These are phyloP conservation scores for Huntiella omanensis DNA, from an alignment of 2,329 filamentous ascomycete species.

Conservation along the genomic window DNA sequence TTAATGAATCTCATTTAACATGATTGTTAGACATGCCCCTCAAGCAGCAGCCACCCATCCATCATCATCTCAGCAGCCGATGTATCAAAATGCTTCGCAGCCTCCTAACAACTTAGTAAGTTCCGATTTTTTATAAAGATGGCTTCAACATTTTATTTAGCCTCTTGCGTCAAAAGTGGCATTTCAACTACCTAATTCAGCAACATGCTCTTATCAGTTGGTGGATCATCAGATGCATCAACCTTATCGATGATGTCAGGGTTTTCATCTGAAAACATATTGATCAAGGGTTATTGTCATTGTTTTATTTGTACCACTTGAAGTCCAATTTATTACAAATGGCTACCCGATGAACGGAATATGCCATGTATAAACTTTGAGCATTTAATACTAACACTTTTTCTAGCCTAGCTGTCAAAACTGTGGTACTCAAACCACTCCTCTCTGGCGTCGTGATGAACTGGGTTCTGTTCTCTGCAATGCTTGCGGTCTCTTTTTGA, in stretches of 20 bases:
- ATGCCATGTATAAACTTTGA: background rate
- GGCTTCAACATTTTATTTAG: too few relatives aligned
- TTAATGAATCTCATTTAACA: too few relatives aligned
- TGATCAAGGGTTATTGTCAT: too few relatives aligned
- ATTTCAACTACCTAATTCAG: too few relatives aligned
- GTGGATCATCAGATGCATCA: background rate
- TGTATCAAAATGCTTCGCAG: background rate
- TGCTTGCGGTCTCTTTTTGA: conserved; percentile 91
- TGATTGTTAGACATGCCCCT: background rate
- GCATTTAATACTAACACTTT: background rate
- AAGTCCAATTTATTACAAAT: too few relatives aligned
- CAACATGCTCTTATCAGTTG: background rate
- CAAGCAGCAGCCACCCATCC: conserved; percentile 1
- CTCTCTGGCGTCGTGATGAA: conserved; percentile 94
- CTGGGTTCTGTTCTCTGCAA: conserved; percentile 92
- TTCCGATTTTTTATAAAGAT: background rate
- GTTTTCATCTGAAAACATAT: background rate
- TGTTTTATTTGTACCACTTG: too few relatives aligned
- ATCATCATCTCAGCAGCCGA: background rate
- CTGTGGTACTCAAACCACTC: conserved; percentile 86
- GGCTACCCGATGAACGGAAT: too few relatives aligned
- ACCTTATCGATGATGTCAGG: background rate
- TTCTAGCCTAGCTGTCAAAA: conserved; percentile 75
- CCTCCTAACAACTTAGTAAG: background rate
- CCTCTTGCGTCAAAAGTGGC: too few relatives aligned